Base-by-base conservation (phyloP, 2,329 filamentous ascomycete genomes). In the Trichoderma brevicompactum region DNA sequence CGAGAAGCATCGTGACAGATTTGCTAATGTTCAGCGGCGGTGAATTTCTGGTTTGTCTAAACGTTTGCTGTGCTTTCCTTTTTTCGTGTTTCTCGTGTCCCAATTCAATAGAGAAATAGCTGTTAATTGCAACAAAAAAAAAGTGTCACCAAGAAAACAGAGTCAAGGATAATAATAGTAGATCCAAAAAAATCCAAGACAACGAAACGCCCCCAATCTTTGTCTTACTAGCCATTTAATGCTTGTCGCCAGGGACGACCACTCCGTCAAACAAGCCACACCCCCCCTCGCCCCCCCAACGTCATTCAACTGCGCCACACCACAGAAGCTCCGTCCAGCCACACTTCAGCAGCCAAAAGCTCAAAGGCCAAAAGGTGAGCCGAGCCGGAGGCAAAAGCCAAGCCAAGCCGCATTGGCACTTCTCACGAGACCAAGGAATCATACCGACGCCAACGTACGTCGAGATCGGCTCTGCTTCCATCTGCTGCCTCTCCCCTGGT, bases 1-100 rank as follows among this genome's bases (percentile, higher is more conserved):
- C 92, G 80, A 98, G 92, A 76, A 97, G 85, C 91, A 98, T 97
- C 69, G 80, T 92, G 81, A 67, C 62, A 28, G 23, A 28, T 28
- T 28, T 28, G 23, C 5, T 28, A 28, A 28, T 28, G 5, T 28
- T 28, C 23, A 28, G 23, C 23, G 65, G 19, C 44, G 46, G 28
- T 12, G 32, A n/a, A 52, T 60, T 2, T 40, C n/a, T n/a, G 13
- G 13, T 1, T 12, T 2, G 23, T 28, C 23, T 23, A 10, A 19
- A 10, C 32, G 12, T 28, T 15, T 48, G 3, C 15, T 8, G 4
- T 7, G 3, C 2, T 15, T 0, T 50, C 12, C 17, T 17, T 5
- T 32, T 2, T 32, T 2, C 23, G 17, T 15, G 46, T 41, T 38
- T 7, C 12, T 9, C 36, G 23, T 13, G 7, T 2, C 15, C n/a